Conservation (phyloP, 352 stramenopile genomes). For the Phytophthora ohioensis region DNA sequence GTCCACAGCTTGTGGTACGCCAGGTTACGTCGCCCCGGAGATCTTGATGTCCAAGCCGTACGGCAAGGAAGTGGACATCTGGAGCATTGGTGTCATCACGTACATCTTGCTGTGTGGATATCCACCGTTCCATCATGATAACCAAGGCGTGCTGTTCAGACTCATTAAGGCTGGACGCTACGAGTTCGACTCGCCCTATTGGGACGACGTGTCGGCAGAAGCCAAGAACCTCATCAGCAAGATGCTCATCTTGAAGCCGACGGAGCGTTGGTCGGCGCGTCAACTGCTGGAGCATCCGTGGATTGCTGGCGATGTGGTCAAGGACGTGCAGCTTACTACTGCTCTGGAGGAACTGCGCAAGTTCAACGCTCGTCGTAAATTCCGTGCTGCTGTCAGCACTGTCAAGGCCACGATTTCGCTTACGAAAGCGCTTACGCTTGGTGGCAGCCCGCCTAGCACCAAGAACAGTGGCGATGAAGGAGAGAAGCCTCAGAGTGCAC, state of each 20-base stretch:
- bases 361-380: conserved; percentile 95
- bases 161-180: conserved; percentile 76
- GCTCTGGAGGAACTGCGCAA: conserved; percentile 91
- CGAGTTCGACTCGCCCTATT: conserved; percentile 86
- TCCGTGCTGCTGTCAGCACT: conserved; percentile 93
- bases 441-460: conserved; percentile 36
- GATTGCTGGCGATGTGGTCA: conserved; percentile 80
- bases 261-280: conserved; percentile 77
- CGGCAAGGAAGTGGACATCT: conserved; percentile 86
- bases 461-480: conserved; percentile 40
- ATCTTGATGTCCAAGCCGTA: conserved; percentile 81
- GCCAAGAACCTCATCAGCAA: conserved; percentile 91
- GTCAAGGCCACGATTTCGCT: conserved; percentile 86
- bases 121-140: conserved; percentile 92
- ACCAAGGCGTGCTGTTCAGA: conserved; percentile 88
- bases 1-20: conserved; percentile 75
- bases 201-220: conserved; percentile 75
- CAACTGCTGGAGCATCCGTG: conserved; percentile 88
- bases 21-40: conserved; percentile 82
- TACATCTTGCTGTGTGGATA: conserved; percentile 90
- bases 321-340: conserved; percentile 82
- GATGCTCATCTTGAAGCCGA: conserved; percentile 90
- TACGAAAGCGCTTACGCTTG: conserved; percentile 69
- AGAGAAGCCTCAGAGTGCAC: conserved; percentile 26
- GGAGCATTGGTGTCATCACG: conserved; percentile 92